Evolutionary conservation across 176 grass and related monocot species (phyloP), one percentile per base, ranked within the genome.

Genomic region (Poa pratensis): DNA sequence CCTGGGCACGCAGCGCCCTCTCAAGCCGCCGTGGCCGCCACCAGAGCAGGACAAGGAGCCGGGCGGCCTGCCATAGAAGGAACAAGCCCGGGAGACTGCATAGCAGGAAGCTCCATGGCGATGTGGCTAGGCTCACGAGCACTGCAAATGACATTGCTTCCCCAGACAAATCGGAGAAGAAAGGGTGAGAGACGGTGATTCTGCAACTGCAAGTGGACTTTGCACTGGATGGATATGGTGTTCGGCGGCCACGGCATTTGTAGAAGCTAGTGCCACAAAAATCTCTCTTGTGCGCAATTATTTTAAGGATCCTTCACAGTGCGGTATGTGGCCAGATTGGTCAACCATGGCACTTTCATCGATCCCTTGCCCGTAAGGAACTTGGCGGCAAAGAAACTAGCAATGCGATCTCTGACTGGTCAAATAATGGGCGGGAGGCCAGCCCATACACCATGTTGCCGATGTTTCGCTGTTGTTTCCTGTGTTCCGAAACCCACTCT

Each of bases 1-100:
- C 92, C 75, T 89, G 92, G 3, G 75, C 51, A 27, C 86, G 79
- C 32, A 94, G 83, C 7, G 22, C 13, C 39, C 66, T 53, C 26
- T 91, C 86, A 0, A 91, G 83, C 16, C 79, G 82, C 39, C 86
- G 86, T 28, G 92, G 92, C 53, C 9, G 34, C 75, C 80, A 88
- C 92, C 82, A 86, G 13, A 68, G 74, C 89, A 0, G 73, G 14
- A 86, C 75, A 0, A 94, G 51, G 54, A 86, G 24, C 79, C 78
- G 20, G 22, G 11, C 32, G 1, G 54, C 79, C 42, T 72, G 53
- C 86, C 87, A 76, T 13, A 92, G 43, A 6, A 77, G 58, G 17
- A 86, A 22, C 42, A 24, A 5, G 72, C 66, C 40, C 5, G 89
- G 11, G 20, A 89, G 54, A 24, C 69, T 26, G 66, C 52, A 83